Conservation (phyloP, 176 grass and related monocot genomes). For the Puya raimondii region DNA sequence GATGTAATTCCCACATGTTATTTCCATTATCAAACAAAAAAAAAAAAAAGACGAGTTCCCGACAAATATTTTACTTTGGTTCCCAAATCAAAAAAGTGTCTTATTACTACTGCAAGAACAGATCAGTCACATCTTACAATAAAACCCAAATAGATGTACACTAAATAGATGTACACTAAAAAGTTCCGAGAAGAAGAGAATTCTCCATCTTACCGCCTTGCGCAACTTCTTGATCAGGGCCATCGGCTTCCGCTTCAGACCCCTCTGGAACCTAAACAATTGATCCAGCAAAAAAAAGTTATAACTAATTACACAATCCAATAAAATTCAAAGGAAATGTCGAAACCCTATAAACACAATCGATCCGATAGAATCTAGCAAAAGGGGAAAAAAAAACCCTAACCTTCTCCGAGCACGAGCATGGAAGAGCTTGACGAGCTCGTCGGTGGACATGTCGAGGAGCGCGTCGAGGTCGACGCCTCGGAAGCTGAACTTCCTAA, state of each 20-base stretch:
- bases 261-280: constrained; percentile 9
- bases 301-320: neutral
- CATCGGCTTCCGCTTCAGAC: constrained; percentile 11
- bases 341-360: neutral
- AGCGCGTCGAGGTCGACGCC: constrained; percentile 90
- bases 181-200: neutral
- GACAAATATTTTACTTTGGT: too few species aligned
- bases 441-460: constrained; percentile 89
- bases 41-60: too few species aligned
- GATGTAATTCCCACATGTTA: too few species aligned
- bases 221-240: constrained; percentile 6
- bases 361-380: neutral
- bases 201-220: constrained; percentile 1
- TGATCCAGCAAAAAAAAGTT: neutral
- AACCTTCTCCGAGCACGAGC: constrained; percentile 77
- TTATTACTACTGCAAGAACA: too few species aligned
- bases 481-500: constrained; percentile 92
- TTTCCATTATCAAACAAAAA: too few species aligned
- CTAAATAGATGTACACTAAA: neutral
- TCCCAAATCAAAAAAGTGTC: too few species aligned
- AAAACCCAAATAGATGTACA: neutral
- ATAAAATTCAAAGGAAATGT: too few species aligned
- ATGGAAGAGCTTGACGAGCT: constrained; percentile 83
- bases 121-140: neutral
- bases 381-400: neutral